Evolutionary conservation across 352 stramenopile species (phyloP).

Genomic region (Phytophthora colocasiae): DNA sequence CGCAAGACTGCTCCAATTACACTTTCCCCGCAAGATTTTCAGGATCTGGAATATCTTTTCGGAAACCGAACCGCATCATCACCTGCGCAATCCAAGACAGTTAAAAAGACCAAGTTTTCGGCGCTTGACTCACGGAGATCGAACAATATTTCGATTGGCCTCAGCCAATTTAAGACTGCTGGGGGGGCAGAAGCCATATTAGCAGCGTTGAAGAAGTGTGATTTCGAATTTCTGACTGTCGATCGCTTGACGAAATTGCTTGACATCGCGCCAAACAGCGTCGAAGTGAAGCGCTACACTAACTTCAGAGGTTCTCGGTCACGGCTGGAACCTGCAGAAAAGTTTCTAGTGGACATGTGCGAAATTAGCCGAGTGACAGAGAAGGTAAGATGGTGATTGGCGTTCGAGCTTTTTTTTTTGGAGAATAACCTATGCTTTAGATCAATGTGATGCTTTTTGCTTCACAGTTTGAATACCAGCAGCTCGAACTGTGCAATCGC

Average conservation of each 20-base stretch:
- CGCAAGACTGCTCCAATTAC: slow-evolving; percentile 75
- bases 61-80: slow-evolving; percentile 31
- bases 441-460: slow-evolving; percentile 77
- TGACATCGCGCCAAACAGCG: slow-evolving; percentile 70
- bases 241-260: slow-evolving; percentile 67
- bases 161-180: slow-evolving; percentile 77
- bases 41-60: slow-evolving; percentile 69
- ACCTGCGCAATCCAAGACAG: slow-evolving; percentile 17
- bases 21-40: slow-evolving; percentile 73
- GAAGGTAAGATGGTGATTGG: slow-evolving; percentile 50
- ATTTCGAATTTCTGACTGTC: slow-evolving; percentile 67
- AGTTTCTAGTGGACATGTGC: slow-evolving; percentile 80
- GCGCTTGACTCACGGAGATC: slow-evolving; percentile 76
- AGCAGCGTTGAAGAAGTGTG: slow-evolving; percentile 51
- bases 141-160: slow-evolving; percentile 84
- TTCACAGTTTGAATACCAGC: slow-evolving; percentile 67
- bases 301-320: slow-evolving; percentile 65
- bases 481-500: slow-evolving; percentile 52
- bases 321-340: slow-evolving; percentile 62
- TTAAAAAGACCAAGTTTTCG: slow-evolving; percentile 55
- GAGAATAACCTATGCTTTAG: slow-evolving; percentile 35
- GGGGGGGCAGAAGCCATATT: slow-evolving; percentile 60
- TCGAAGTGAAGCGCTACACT: slow-evolving; percentile 76
- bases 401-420: neutral
- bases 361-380: slow-evolving; percentile 71